phyloP scores from a whole-genome alignment of 2,329 filamentous ascomycete genomes.

The Graphilbum fragrans region DNA sequence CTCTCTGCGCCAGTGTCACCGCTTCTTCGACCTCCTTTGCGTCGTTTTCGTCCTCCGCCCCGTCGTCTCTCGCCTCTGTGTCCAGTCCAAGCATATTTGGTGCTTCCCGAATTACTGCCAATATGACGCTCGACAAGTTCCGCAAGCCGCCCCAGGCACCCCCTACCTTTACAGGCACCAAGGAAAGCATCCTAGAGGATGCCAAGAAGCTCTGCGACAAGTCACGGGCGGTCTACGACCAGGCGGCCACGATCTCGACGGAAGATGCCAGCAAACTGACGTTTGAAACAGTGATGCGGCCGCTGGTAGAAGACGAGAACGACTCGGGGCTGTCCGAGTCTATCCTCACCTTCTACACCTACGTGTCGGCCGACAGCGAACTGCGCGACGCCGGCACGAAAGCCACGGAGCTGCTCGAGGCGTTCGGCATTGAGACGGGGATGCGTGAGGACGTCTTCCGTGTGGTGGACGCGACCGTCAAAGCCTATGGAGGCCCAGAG shows the following conservation, averaged over 20 bases:
- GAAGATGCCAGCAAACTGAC: constrained; percentile 37
- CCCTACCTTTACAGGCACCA: constrained; percentile 64
- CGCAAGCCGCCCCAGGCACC: constrained; percentile 66
- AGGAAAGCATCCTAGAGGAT: constrained; percentile 53
- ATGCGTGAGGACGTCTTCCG: constrained; percentile 76
- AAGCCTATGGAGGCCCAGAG: constrained; percentile 26
- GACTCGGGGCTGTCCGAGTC: constrained; percentile 42
- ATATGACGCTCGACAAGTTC: constrained; percentile 55
- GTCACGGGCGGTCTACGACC: constrained; percentile 53
- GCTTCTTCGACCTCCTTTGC: constrained; percentile 31
- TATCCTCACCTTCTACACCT: constrained; percentile 71
- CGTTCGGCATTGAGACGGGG: constrained; percentile 63
- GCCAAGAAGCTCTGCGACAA: constrained; percentile 53
- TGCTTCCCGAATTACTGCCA: constrained; percentile 13
- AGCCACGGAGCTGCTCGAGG: constrained; percentile 63
- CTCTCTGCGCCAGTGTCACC: constrained; percentile 5
- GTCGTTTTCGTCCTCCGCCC: background rate
- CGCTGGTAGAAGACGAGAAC: constrained; percentile 66
- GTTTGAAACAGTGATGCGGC: constrained; percentile 45
- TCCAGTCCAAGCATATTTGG: no score
- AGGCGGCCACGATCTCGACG: constrained; percentile 44
- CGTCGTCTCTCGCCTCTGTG: no score
- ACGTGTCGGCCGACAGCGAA: constrained; percentile 56
- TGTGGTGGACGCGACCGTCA: constrained; percentile 46
- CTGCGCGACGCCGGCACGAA: constrained; percentile 66